These are phyloP conservation scores for Suillus brevipes DNA, from an alignment of 768 basidiomycete species.

Conservation along the genomic window DNA sequence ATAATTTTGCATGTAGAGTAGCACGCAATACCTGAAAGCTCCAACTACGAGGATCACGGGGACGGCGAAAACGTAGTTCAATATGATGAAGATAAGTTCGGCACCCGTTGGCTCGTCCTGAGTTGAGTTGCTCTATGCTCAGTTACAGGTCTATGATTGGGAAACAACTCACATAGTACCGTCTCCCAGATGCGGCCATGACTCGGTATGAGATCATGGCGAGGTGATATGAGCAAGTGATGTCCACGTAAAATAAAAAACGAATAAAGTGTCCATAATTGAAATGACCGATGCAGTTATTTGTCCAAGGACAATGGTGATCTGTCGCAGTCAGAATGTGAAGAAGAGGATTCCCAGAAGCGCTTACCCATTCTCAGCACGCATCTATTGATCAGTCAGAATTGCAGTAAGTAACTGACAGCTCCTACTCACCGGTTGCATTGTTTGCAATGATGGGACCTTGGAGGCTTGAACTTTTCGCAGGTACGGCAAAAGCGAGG, in stretches of 20 bases:
- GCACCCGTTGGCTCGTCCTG: slow-evolving; percentile 67
- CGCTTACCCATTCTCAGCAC: slow-evolving; percentile 84
- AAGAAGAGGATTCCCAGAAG: slow-evolving; percentile 1
- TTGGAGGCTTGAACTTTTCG: slow-evolving; percentile 79
- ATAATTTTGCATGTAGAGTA: slow-evolving; percentile 2
- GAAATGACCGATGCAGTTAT: slow-evolving; percentile 91
- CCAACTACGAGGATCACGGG: slow-evolving; percentile 90
- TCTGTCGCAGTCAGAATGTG: slow-evolving; percentile 42
- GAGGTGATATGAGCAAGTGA: slow-evolving; percentile 87
- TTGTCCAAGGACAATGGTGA: slow-evolving; percentile 91
- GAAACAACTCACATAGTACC: slow-evolving; percentile 52
- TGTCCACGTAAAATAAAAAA: slow-evolving; percentile 89
- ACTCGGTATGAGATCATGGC: slow-evolving; percentile 77
- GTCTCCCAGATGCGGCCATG: slow-evolving; percentile 40
- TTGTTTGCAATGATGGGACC: slow-evolving; percentile 89
- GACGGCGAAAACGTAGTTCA: slow-evolving; percentile 83
- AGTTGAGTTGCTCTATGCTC: slow-evolving; percentile 3
- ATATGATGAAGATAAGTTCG: slow-evolving; percentile 82
- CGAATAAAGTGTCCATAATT: slow-evolving; percentile 90
- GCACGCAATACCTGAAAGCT: slow-evolving; percentile 68
- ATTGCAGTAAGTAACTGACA: neutral
- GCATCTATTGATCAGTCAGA: slow-evolving; percentile 47
- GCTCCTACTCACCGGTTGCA: slow-evolving; percentile 67
- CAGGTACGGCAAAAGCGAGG: slow-evolving; percentile 90
- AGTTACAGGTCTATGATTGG: neutral